phyloP scores from a whole-genome alignment of 129 eudicot genomes.

The Solidago caesia region DNA sequence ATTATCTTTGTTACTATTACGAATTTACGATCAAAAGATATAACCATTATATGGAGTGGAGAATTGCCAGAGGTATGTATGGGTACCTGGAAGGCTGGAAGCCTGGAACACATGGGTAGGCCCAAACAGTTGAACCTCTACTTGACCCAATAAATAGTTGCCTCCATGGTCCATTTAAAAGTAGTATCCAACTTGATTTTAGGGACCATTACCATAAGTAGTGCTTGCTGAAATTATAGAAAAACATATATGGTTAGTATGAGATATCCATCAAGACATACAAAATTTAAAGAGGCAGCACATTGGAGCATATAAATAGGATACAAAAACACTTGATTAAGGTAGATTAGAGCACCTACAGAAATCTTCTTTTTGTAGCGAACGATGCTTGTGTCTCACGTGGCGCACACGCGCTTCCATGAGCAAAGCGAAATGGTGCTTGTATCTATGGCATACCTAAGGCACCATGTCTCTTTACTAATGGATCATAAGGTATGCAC shows the following conservation, averaged over 20 bases:
- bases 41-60: neutral
- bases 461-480: too few relatives aligned
- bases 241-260: neutral
- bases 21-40: too few relatives aligned
- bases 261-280: neutral
- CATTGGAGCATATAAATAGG: neutral
- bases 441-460: too few relatives aligned
- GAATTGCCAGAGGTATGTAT: too few relatives aligned
- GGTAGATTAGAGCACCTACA: neutral
- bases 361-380: too few relatives aligned
- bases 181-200: neutral
- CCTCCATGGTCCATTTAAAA: constrained; percentile 6
- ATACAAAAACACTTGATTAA: neutral
- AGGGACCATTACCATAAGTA: neutral
- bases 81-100: neutral
- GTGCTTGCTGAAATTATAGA: neutral
- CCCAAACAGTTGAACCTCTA: neutral
- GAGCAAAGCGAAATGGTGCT: too few relatives aligned
- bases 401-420: too few relatives aligned
- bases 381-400: too few relatives aligned
- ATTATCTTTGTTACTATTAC: too few relatives aligned
- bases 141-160: constrained; percentile 7
- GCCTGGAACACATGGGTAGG: constrained; percentile 6
- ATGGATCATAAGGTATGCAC: too few relatives aligned
- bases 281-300: neutral